Evolutionary conservation across 257 asterid genomes (phyloP).

Genomic region (Anisodus acutangulus): DNA sequence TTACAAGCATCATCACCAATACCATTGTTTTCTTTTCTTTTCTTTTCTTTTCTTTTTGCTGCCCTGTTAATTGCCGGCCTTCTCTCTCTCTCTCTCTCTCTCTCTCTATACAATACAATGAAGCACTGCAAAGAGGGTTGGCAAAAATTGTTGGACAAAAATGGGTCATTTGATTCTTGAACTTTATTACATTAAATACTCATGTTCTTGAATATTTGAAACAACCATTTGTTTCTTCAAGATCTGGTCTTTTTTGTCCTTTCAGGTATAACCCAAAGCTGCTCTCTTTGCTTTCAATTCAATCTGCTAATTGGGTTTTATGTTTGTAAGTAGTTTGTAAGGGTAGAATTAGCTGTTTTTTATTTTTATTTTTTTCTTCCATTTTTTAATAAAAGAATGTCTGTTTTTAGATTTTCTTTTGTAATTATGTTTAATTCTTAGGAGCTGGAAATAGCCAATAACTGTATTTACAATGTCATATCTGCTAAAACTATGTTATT

Average conservation of each 20-base stretch:
- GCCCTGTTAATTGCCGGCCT: slow-evolving; percentile 33
- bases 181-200: slow-evolving; percentile 45
- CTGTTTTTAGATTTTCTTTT: slow-evolving; percentile 1
- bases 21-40: not conserved
- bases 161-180: slow-evolving; percentile 36
- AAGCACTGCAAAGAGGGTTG: slow-evolving; percentile 55
- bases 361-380: too few relatives aligned
- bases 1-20: slow-evolving; percentile 54
- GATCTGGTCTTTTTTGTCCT: slow-evolving; percentile 49
- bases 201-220: slow-evolving; percentile 44
- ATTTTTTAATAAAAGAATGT: not conserved
- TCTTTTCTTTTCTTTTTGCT: slow-evolving; percentile 24
- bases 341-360: not conserved
- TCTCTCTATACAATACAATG: slow-evolving; percentile 41
- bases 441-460: not conserved
- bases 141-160: slow-evolving; percentile 40
- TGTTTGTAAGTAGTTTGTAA: not conserved
- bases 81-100: not conserved
- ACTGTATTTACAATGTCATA: not conserved
- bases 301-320: slow-evolving; percentile 17
- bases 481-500: not conserved
- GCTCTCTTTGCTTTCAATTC: slow-evolving; percentile 36
- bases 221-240: slow-evolving; percentile 38
- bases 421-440: not conserved
- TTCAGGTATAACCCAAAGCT: slow-evolving; percentile 40